phyloP scores from a whole-genome alignment of 2,329 filamentous ascomycete genomes.

The Alternaria arborescens region DNA sequence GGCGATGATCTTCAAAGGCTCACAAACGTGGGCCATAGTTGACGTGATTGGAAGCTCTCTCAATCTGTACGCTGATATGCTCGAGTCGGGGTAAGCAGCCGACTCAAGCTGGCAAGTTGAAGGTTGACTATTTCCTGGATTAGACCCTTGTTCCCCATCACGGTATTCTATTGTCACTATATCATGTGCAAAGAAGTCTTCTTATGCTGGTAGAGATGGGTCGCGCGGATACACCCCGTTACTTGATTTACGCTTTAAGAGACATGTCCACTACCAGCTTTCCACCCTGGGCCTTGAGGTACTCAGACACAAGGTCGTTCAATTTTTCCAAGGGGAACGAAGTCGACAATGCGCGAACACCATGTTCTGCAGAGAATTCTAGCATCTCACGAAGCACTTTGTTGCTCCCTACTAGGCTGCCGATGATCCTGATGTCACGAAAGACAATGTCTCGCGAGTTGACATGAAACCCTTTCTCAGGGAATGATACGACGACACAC shows the following conservation, averaged over 20 bases:
- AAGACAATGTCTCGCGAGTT: slow-evolving; percentile 56
- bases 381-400: slow-evolving; percentile 53
- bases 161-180: not conserved
- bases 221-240: not conserved
- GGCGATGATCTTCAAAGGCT: slow-evolving; percentile 54
- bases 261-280: slow-evolving; percentile 57
- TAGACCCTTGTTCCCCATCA: not conserved
- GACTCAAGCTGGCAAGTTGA: not conserved
- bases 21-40: slow-evolving; percentile 56
- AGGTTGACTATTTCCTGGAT: not conserved
- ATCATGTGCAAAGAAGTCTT: not conserved
- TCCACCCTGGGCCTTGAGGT: slow-evolving; percentile 56
- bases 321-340: slow-evolving; percentile 48
- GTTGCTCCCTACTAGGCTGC: slow-evolving; percentile 56
- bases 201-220: not conserved
- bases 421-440: slow-evolving; percentile 54
- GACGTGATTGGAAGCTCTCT: slow-evolving; percentile 53
- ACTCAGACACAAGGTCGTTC: slow-evolving; percentile 56
- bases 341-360: slow-evolving; percentile 47
- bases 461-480: slow-evolving; percentile 55
- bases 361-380: slow-evolving; percentile 49
- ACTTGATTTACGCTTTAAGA: slow-evolving; percentile 10
- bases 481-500: slow-evolving; percentile 60
- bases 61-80: slow-evolving; percentile 54
- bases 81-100: slow-evolving; percentile 45